Percentiles rank a stretch among this genome's conserved stretches.
phyloP scores from a whole-genome alignment of 2,329 filamentous ascomycete species.

The Aureobasidium zeae region DNA sequence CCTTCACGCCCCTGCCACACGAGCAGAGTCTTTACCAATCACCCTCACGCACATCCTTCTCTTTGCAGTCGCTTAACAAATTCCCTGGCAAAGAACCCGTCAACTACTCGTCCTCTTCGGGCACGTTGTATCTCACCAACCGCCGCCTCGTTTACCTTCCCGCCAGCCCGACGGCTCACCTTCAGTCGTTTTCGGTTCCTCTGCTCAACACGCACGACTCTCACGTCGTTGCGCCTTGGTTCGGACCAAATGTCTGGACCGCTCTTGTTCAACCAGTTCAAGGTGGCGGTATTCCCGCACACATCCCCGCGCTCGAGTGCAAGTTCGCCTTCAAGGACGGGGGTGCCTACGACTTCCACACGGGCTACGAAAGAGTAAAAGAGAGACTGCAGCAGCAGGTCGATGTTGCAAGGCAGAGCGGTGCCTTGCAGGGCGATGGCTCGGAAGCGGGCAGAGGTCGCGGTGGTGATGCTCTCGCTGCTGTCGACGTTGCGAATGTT shows the following conservation, averaged over 20 bases:
- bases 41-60: slow-evolving; percentile 66
- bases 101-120: slow-evolving; percentile 22
- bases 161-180: slow-evolving; percentile 51
- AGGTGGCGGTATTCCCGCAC: slow-evolving; percentile 70
- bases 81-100: slow-evolving; percentile 28
- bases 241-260: slow-evolving; percentile 85
- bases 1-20: slow-evolving; percentile 74
- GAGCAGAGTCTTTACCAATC: slow-evolving; percentile 76
- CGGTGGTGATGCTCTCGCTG: slow-evolving; percentile 34
- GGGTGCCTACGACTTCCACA: slow-evolving; percentile 85
- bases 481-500: slow-evolving; percentile 53
- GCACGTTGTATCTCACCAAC: slow-evolving; percentile 24
- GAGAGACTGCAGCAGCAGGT: slow-evolving; percentile 74
- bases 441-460: slow-evolving; percentile 26
- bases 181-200: slow-evolving; percentile 83
- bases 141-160: slow-evolving; percentile 79
- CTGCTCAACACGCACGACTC: slow-evolving; percentile 82
- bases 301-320: slow-evolving; percentile 64
- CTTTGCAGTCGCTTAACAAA: slow-evolving; percentile 61
- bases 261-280: slow-evolving; percentile 70
- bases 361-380: slow-evolving; percentile 71
- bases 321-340: slow-evolving; percentile 90
- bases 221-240: slow-evolving; percentile 79
- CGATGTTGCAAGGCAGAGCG: slow-evolving; percentile 61
- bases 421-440: slow-evolving; percentile 38